phyloP scores from a whole-genome alignment of 164 flowering plant genomes.

The Vitis cinerea region DNA sequence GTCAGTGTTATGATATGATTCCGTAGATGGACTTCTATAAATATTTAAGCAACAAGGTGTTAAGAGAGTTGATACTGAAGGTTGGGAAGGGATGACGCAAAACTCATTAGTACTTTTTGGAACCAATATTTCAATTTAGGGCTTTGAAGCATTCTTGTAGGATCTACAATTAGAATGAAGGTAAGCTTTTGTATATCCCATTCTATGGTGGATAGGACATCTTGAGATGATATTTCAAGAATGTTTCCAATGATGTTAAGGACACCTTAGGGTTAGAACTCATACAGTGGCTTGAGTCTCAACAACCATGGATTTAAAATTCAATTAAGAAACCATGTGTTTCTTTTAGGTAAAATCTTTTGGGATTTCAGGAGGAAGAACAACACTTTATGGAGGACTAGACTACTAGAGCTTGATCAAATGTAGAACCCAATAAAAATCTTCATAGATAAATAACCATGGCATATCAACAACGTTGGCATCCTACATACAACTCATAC shows the following conservation, averaged over 20 bases:
- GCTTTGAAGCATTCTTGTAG: slow-evolving; percentile 72
- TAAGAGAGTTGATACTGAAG: slow-evolving; percentile 47
- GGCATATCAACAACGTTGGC: slow-evolving; percentile 67
- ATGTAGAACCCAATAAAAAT: slow-evolving; percentile 71
- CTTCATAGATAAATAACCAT: slow-evolving; percentile 71
- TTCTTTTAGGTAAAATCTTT: slow-evolving; percentile 78
- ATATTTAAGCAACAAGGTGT: slow-evolving; percentile 46
- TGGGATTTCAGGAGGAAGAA: slow-evolving; percentile 69
- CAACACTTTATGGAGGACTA: slow-evolving; percentile 50
- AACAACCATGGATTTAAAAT: slow-evolving; percentile 45
- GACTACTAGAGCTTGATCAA: slow-evolving; percentile 46
- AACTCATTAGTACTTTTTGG: slow-evolving; percentile 72
- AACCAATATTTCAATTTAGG: slow-evolving; percentile 66
- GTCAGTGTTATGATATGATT: slow-evolving; percentile 53
- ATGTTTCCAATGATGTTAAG: slow-evolving; percentile 45
- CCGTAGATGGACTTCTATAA: slow-evolving; percentile 57
- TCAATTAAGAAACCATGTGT: slow-evolving; percentile 63
- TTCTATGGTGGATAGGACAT: slow-evolving; percentile 67
- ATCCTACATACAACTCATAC: slow-evolving; percentile 78
- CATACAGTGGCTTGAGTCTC: slow-evolving; percentile 52
- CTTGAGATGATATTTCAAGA: slow-evolving; percentile 74
- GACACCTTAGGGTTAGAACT: slow-evolving; percentile 53
- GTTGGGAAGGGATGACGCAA: slow-evolving; percentile 66
- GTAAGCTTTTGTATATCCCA: slow-evolving; percentile 80
- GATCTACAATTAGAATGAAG: slow-evolving; percentile 45